These are phyloP conservation scores for Leishmania braziliensis DNA, from an alignment of 208 protist species.

Conservation along the genomic window DNA sequence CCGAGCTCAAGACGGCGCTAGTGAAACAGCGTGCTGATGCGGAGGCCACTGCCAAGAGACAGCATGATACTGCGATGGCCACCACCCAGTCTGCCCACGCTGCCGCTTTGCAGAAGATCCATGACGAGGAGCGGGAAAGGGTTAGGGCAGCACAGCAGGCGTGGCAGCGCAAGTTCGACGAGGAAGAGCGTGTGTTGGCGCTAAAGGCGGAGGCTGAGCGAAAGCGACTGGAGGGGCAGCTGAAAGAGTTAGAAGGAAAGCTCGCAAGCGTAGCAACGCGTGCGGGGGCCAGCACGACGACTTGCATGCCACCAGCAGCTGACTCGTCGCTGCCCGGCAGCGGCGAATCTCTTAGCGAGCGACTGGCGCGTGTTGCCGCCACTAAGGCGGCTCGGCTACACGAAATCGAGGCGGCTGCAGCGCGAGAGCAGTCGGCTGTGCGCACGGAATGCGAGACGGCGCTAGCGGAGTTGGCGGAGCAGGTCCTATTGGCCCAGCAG, in stretches of 20 bases:
- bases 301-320: neutral
- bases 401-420: slow-evolving; percentile 17
- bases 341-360: slow-evolving; percentile 18
- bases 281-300: neutral
- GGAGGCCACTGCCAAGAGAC: slow-evolving; percentile 14
- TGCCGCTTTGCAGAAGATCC: slow-evolving; percentile 18
- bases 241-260: slow-evolving; percentile 29
- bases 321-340: neutral
- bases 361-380: slow-evolving; percentile 16
- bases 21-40: slow-evolving; percentile 11
- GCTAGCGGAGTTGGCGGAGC: slow-evolving; percentile 14
- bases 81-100: slow-evolving; percentile 10
- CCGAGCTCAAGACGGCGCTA: slow-evolving; percentile 20
- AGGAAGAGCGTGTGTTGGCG: slow-evolving; percentile 24
- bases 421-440: slow-evolving; percentile 24
- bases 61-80: slow-evolving; percentile 14
- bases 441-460: slow-evolving; percentile 20
- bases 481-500: slow-evolving; percentile 10
- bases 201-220: slow-evolving; percentile 27
- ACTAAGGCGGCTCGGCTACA: slow-evolving; percentile 20
- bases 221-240: slow-evolving; percentile 26
- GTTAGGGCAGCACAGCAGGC: slow-evolving; percentile 17
- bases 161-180: slow-evolving; percentile 27
- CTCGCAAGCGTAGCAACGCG: neutral
- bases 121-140: slow-evolving; percentile 15